Percentiles rank a stretch among this genome's conserved stretches.
Conservation (phyloP, 176 grass and related monocot species). For the Oryza meyeriana region DNA sequence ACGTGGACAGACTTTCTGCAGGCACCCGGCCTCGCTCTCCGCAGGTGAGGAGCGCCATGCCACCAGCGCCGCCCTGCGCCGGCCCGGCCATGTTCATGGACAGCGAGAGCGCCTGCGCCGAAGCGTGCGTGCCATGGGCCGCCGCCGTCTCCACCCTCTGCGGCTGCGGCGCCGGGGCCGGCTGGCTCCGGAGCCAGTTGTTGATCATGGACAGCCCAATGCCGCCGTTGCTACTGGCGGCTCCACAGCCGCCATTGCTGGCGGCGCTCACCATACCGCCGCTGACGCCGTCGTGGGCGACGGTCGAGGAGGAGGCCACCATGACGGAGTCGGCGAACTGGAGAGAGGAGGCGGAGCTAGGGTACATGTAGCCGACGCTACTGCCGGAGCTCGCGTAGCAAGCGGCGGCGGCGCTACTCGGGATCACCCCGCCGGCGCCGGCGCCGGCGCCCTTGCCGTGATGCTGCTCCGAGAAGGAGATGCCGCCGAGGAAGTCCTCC, state of each 20-base stretch:
- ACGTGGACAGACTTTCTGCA: constrained; percentile 29
- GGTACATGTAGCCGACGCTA: constrained; percentile 41
- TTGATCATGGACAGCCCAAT: constrained; percentile 93
- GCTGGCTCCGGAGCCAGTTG: constrained; percentile 86
- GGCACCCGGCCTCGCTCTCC: constrained; percentile 21
- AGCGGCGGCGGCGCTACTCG: constrained; percentile 21
- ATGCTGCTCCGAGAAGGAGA: constrained; percentile 72
- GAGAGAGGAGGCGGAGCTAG: constrained; percentile 52
- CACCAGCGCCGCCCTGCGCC: neutral
- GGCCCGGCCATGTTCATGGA: constrained; percentile 54
- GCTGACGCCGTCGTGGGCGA: constrained; percentile 10
- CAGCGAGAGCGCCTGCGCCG: constrained; percentile 49
- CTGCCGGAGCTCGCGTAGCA: constrained; percentile 42
- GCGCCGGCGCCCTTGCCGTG: constrained; percentile 23
- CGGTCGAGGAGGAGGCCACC: constrained; percentile 25
- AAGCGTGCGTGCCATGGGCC: neutral
- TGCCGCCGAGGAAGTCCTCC: constrained; percentile 89
- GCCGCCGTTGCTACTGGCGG: constrained; percentile 13
- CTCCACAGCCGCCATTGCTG: neutral
- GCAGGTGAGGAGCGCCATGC: constrained; percentile 1
- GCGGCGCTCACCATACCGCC: constrained; percentile 16
- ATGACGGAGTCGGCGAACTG: constrained; percentile 54
- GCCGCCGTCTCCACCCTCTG: neutral
- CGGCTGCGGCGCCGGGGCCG: constrained; percentile 18
- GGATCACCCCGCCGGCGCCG: constrained; percentile 24